Conservation (phyloP, 2,329 filamentous ascomycete genomes). For the Aspergillus proliferans region DNA sequence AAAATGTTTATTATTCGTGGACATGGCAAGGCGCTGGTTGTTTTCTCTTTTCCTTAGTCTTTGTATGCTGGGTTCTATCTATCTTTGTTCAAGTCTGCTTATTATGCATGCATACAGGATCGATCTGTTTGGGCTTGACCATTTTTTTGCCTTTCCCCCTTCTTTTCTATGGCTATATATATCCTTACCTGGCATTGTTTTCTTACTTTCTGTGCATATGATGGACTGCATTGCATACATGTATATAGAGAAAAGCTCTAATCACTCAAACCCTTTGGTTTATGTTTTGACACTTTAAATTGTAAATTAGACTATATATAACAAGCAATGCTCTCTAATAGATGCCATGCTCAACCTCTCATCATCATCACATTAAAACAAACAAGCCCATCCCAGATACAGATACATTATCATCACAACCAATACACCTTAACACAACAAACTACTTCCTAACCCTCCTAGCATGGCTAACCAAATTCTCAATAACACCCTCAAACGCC, state of each 20-base stretch:
- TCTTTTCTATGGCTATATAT: too few species aligned
- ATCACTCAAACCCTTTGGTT: not conserved
- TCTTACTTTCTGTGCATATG: too few species aligned
- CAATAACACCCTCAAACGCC: conserved; percentile 92
- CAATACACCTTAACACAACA: not conserved
- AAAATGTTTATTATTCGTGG: conserved; percentile 1
- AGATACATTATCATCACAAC: not conserved
- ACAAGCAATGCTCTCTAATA: not conserved
- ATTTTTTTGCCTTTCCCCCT: too few species aligned
- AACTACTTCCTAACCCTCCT: conserved; percentile 73
- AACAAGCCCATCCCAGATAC: not conserved
- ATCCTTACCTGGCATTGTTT: too few species aligned
- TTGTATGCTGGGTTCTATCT: too few species aligned
- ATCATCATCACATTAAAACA: not conserved
- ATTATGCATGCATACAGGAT: not conserved
- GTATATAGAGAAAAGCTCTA: not conserved
- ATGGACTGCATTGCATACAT: not conserved
- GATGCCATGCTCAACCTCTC: too few species aligned
- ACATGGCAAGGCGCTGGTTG: conserved; percentile 3
- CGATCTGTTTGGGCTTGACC: too few species aligned
- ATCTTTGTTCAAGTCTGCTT: too few species aligned
- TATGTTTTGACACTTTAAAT: not conserved
- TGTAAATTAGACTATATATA: not conserved
- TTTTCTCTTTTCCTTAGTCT: not conserved
- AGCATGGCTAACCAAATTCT: conserved; percentile 89